phyloP scores from a whole-genome alignment of 352 stramenopile genomes.

The Lagenidium sp. region DNA sequence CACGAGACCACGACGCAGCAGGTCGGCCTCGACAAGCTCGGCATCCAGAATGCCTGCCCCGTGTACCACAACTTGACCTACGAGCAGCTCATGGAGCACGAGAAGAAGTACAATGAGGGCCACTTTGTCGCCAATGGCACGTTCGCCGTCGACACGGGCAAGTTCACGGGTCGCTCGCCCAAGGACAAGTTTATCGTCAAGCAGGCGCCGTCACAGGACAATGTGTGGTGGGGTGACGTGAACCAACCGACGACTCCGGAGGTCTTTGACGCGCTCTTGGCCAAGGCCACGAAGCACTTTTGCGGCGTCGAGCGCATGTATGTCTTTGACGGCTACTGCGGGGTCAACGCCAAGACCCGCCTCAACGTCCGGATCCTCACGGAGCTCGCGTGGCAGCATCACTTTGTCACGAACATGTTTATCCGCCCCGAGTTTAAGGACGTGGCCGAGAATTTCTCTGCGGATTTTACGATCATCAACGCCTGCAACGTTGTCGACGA shows the following conservation, averaged over 20 bases:
- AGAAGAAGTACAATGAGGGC: constrained; percentile 39
- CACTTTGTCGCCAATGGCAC: constrained; percentile 46
- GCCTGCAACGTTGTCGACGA: constrained; percentile 50
- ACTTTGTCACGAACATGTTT: constrained; percentile 71
- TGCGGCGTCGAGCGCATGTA: constrained; percentile 43
- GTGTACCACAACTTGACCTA: constrained; percentile 53
- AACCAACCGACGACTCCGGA: constrained; percentile 47
- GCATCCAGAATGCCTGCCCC: constrained; percentile 28
- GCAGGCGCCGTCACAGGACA: constrained; percentile 30
- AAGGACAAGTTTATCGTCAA: constrained; percentile 65
- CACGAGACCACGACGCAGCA: constrained; percentile 52
- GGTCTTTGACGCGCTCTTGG: constrained; percentile 36
- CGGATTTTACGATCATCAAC: constrained; percentile 64
- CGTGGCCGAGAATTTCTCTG: constrained; percentile 25
- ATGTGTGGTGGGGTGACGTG: constrained; percentile 42
- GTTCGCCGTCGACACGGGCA: constrained; percentile 54
- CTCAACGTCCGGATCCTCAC: constrained; percentile 50
- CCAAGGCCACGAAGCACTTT: constrained; percentile 41
- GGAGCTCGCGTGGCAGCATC: constrained; percentile 52
- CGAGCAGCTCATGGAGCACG: constrained; percentile 31
- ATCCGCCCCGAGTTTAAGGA: constrained; percentile 52
- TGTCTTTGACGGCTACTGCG: constrained; percentile 54
- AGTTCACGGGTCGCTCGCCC: constrained; percentile 49
- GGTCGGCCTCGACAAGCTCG: constrained; percentile 26
- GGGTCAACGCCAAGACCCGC: constrained; percentile 47